phyloP scores from a whole-genome alignment of 78 protist genomes.

The Dictyostelium citrinum region DNA sequence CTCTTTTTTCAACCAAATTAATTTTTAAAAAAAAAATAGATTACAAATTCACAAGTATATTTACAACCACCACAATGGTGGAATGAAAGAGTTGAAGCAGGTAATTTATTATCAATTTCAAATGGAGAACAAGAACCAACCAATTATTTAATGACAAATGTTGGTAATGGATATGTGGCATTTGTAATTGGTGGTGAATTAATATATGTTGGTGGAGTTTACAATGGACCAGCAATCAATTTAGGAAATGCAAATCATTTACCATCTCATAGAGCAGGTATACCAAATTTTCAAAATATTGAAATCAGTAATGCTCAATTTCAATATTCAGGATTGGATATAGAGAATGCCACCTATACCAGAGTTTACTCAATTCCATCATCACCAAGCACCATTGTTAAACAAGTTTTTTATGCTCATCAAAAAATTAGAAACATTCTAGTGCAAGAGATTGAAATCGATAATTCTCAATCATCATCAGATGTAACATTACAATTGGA shows the following conservation, averaged over 20 bases:
- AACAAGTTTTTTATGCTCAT: conserved; percentile 27
- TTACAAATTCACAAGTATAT: background rate
- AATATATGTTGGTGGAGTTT: conserved; percentile 50
- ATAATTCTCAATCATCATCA: no score
- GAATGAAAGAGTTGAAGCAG: conserved; percentile 16
- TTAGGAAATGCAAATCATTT: background rate
- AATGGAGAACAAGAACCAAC: conserved; percentile 18
- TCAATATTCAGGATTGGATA: conserved; percentile 51
- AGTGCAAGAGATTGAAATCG: conserved; percentile 55
- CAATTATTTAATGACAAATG: conserved; percentile 30
- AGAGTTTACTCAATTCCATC: background rate
- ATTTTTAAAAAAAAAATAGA: no score
- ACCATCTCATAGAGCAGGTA: conserved; percentile 40
- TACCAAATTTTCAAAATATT: conserved; percentile 54
- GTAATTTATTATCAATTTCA: background rate
- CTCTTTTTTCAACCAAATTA: no score
- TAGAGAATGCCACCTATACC: conserved; percentile 65
- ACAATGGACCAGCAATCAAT: conserved; percentile 17
- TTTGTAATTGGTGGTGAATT: conserved; percentile 23
- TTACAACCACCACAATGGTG: conserved; percentile 61
- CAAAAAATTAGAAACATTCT: conserved; percentile 13
- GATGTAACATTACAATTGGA: background rate
- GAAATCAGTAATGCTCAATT: background rate
- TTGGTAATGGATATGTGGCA: conserved; percentile 65
- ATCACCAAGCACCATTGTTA: background rate